Base-by-base conservation (phyloP, 2,329 filamentous ascomycete species). In the Botrytis paeoniae region DNA sequence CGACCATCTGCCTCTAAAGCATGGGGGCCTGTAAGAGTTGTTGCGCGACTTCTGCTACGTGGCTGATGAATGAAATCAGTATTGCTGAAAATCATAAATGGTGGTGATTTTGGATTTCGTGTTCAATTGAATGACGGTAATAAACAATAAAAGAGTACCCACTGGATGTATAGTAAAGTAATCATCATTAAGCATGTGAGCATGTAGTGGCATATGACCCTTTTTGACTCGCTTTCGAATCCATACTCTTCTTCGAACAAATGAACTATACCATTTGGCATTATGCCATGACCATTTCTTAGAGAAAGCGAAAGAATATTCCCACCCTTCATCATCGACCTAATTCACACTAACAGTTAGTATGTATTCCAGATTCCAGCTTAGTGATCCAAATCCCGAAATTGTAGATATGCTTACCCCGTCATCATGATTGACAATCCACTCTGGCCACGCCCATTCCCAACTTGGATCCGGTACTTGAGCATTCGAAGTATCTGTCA, bases 391-490 rank as follows among this genome's bases (percentile, higher is more conserved):
- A 39, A 3, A 29, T 29, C 8, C 45, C 14, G 4, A 71, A 39
- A 8, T 29, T 35, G 2, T 45, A 48, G 54, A 39, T 45, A 32
- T 37, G n/a, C 70, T 72, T 18, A 93, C 90, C 74, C 92, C 91
- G 3, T 92, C 88, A 85, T 95, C 93, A 87, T 93, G 84, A 74
- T 89, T 87, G 77, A 92, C 79, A 41, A 84, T 85, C 90, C 89
- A 92, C 69, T 89, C 88, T 3, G 88, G 85, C 89, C 89, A 91
- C 2, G 84, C 89, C 96, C 96, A 99, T 80, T 93, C 90, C 96
- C 96, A 99, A 75, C 91, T 93, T 9, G 96, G 96, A 80, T 99
- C 96, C 0, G 96, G 96, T 1, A 97, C 89, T 81, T 98, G 95
- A 0, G 95, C 94, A 74, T 94, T 98, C 74, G 91, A 89, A 75